Percentiles rank a stretch among this genome's conserved stretches.
Evolutionary conservation across 2,329 filamentous ascomycete genomes (phyloP).

Genomic region (Lachnellula willkommii): DNA sequence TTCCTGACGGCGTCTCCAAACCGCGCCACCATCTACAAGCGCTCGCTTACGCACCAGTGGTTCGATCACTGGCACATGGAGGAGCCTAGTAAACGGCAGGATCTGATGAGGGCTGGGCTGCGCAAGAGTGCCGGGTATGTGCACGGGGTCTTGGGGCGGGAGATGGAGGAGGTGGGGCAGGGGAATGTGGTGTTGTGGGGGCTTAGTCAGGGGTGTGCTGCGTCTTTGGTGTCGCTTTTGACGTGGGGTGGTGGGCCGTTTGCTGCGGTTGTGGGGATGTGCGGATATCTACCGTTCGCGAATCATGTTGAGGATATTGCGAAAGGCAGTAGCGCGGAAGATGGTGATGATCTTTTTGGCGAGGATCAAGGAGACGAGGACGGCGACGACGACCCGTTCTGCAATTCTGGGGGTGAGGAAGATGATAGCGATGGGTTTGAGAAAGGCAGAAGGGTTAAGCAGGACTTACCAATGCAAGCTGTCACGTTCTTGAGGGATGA

Average conservation of each 20-base stretch:
- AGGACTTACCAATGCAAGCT: conserved; percentile 1
- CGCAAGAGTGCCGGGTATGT: conserved; percentile 38
- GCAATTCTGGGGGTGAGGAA: conserved; percentile 6
- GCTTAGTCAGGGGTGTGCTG: conserved; percentile 50
- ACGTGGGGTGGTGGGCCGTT: conserved; percentile 39
- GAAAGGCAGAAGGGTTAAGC: neutral
- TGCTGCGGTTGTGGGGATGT: conserved; percentile 39
- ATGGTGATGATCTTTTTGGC: conserved; percentile 2
- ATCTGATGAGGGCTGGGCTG: conserved; percentile 37
- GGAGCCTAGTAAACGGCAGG: conserved; percentile 19
- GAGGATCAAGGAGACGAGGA: neutral
- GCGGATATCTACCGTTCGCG: conserved; percentile 42
- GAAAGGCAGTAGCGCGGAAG: conserved; percentile 8
- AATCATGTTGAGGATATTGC: conserved; percentile 26
- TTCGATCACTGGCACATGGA: conserved; percentile 40
- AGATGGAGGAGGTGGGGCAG: conserved; percentile 35
- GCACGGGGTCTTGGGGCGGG: conserved; percentile 34
- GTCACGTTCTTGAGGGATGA: conserved; percentile 15
- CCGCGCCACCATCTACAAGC: conserved; percentile 37
- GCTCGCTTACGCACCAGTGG: conserved; percentile 40
- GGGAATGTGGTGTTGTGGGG: conserved; percentile 43
- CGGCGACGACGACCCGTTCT: conserved; percentile 5
- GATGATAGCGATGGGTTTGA: neutral
- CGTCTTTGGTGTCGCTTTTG: conserved; percentile 38
- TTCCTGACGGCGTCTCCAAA: conserved; percentile 45